Percentiles rank a stretch among this genome's conserved stretches.
phyloP scores from a whole-genome alignment of 164 flowering plant genomes.

The Platanus orientalis region DNA sequence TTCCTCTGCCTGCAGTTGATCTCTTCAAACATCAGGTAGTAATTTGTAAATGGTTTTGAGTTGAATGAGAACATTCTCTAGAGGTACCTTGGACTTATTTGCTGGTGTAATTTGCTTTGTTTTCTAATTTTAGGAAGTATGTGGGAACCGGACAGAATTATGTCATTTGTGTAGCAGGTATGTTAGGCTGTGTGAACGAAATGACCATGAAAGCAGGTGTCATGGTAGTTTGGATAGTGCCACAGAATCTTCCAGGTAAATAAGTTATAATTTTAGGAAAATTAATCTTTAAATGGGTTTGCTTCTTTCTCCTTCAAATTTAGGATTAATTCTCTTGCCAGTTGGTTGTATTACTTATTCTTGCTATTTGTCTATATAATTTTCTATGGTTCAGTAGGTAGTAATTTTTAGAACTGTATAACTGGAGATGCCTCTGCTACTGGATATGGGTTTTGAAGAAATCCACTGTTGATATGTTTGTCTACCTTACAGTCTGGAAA shows the following conservation, averaged over 20 bases:
- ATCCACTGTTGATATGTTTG: too few species aligned
- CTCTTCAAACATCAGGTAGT: constrained; percentile 86
- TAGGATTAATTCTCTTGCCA: background rate
- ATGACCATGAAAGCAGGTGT: constrained; percentile 63
- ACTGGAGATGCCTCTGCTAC: too few species aligned
- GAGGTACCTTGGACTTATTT: background rate
- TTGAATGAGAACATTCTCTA: background rate
- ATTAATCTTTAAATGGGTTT: background rate
- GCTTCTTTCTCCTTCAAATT: background rate
- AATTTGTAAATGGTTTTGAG: constrained; percentile 1
- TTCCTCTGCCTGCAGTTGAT: constrained; percentile 92
- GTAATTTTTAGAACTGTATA: too few species aligned
- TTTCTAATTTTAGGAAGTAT: constrained; percentile 60
- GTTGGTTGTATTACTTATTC: too few species aligned
- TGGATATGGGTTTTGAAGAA: too few species aligned
- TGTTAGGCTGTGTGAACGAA: constrained; percentile 68
- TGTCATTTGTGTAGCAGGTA: constrained; percentile 72
- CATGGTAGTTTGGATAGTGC: constrained; percentile 38
- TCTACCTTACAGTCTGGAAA: too few species aligned
- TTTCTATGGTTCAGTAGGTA: too few species aligned
- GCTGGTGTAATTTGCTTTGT: background rate
- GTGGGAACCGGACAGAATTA: constrained; percentile 91
- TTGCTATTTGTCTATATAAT: too few species aligned
- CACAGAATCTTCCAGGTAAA: constrained; percentile 71
- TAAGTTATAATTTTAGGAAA: background rate